Evolutionary conservation across 345 rosid genomes (phyloP).

Genomic region (Hibiscus trionum): DNA sequence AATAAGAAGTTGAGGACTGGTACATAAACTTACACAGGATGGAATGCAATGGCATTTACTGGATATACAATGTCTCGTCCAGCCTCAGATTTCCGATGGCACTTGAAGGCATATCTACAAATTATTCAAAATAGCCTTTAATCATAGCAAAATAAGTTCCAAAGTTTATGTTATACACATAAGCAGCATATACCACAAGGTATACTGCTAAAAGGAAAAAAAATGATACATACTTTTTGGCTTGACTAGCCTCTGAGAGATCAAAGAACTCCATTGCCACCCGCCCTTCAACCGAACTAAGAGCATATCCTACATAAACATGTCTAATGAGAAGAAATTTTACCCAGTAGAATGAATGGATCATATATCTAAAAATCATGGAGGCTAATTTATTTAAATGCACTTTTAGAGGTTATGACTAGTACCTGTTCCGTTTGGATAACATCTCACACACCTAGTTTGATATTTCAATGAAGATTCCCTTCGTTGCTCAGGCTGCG

Average conservation of each 20-base stretch:
- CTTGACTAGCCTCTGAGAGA: slow-evolving; percentile 85
- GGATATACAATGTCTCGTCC: slow-evolving; percentile 95
- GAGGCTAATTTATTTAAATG: not conserved
- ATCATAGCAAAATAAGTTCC: not conserved
- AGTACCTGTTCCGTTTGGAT: slow-evolving; percentile 91
- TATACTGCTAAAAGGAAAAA: not conserved
- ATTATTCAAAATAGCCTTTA: slow-evolving; percentile 7
- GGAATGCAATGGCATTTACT: slow-evolving; percentile 93
- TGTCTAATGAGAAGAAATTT: slow-evolving; percentile 10
- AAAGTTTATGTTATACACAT: not conserved
- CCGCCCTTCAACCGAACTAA: slow-evolving; percentile 94
- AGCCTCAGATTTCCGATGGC: slow-evolving; percentile 96
- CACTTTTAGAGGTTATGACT: not conserved
- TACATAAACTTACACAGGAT: slow-evolving; percentile 79
- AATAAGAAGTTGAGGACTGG: not conserved
- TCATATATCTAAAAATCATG: not conserved
- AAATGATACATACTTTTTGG: slow-evolving; percentile 61
- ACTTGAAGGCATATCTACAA: slow-evolving; percentile 93
- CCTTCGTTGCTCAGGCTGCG: slow-evolving; percentile 92
- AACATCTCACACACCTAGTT: slow-evolving; percentile 88
- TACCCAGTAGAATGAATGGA: not conserved
- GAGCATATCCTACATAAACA: slow-evolving; percentile 79
- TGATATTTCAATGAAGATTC: slow-evolving; percentile 94
- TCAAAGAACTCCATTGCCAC: slow-evolving; percentile 98
- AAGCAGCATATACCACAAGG: not conserved